Evolutionary conservation across 2,329 filamentous ascomycete genomes (phyloP), one percentile per base, ranked within the genome.

Genomic region (Chaetomiaceae sp.): DNA sequence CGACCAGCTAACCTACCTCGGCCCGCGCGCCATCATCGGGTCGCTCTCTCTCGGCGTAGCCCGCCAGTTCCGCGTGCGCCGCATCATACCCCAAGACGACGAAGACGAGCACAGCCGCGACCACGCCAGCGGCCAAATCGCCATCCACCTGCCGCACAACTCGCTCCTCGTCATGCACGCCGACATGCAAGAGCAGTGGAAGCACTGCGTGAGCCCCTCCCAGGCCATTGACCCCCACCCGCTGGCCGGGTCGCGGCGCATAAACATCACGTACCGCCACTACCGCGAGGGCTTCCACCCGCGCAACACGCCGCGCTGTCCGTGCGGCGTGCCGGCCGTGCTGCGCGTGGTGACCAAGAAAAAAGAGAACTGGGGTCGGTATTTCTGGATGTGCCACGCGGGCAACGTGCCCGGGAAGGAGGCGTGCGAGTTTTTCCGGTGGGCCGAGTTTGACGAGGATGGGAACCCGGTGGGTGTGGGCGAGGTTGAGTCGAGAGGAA

Each of bases 111-210:
- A 77, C 1, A 81, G 87, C 62, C 89, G 87, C 1, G 87, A 93
- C 25, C 48, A 40, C 50, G 56, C 35, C 53, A 56, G 27, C 2
- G 85, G 91, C 4, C 91, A 96, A 65, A 92, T 97, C 52, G 83
- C 89, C 1, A 93, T 97, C 38, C 89, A 96, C 60, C 81, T 97
- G 0, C 92, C 92, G 0, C 93, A 97, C 68, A 97, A 97, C 66
- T 95, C 89, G 0, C 77, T 97, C 0, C 76, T 99, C 0, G 76
- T 97, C 9, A 97, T 99, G 93, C 91, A 97, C 63, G 91, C 92
- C 1, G 89, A 95, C 65, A 97, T 96, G 89, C 92, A 97, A 64
- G 92, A 97, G 64, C 85, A 87, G 64, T 97, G 90, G 90, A 97
- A 96, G 67, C 93, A 99, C 67, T 80, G 81, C 58, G 87, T 99